Base-by-base conservation (phyloP, 257 asterid genomes). In the Lycium ferocissimum region DNA sequence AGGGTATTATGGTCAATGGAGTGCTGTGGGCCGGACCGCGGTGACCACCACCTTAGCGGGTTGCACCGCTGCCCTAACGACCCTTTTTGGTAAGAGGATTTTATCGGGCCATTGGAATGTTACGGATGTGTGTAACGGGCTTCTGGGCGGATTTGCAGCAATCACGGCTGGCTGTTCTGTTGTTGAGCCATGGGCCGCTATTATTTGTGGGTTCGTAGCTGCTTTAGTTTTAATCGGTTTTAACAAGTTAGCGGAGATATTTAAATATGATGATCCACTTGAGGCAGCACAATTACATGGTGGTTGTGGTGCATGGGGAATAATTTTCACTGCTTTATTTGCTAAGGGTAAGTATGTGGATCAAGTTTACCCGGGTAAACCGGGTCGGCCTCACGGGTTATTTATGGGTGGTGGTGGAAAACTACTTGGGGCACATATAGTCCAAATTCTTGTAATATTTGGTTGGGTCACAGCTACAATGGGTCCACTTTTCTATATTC, bases 201-300 rank as follows among this genome's bases (percentile, higher is more conserved):
- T 94, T 5, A 87, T 94, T 3, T 95, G 99, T 85, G 99, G 99
- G 0, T 93, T 95, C 79, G 96, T 95, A 56, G 97, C 99, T 49
- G 94, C 99, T 38, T 43, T 91, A 83, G 99, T 95, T 33, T 45
- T 95, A 85, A 94, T 95, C 1, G 99, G 97, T n/a, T 92, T 87
- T 75, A 95, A 95, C n/a, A 85, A 4, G 85, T 82, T 95, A 61
- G 98, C 98, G 0, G 98, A 92, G 87, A 89, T 78, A 78, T 40
- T 92, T 6, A 89, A 83, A 56, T 94, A 83, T 88, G 99, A 95
- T 82, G 99, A 95, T 47, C 99, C 99, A 1, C 56, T 95, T 13
- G 99, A 95, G 91, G 99, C 99, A 26, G 99, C 99, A 15, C 99
- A 95, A 79, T 62, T 95, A 35, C 99, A 95, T 85, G 99, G 99